These are phyloP conservation scores for Tubosaeta sp. DNA, from an alignment of 768 basidiomycete species.

Conservation along the genomic window DNA sequence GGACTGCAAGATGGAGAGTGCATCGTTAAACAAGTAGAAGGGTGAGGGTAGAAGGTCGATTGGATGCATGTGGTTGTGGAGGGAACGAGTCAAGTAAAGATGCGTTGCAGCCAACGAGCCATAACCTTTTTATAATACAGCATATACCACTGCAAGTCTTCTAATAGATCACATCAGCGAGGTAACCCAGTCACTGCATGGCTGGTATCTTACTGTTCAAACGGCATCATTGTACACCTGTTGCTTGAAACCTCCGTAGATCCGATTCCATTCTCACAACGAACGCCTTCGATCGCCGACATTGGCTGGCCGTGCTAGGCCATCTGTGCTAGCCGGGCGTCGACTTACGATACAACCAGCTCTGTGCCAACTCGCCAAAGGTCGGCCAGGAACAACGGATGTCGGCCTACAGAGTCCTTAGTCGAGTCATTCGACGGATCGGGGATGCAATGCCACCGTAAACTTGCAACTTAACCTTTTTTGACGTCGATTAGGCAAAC, in stretches of 20 bases:
- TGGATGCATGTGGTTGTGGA: slow-evolving; percentile 21
- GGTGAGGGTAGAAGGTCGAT: slow-evolving; percentile 50
- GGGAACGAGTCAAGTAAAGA: slow-evolving; percentile 6
- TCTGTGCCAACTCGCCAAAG: slow-evolving; percentile 13
- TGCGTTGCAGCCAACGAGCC: background rate
- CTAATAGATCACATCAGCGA: slow-evolving; percentile 27
- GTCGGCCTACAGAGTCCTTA: slow-evolving; percentile 2
- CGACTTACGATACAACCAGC: slow-evolving; percentile 4
- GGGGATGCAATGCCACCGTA: slow-evolving; percentile 4
- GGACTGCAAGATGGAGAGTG: slow-evolving; percentile 44
- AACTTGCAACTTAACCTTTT: slow-evolving; percentile 12
- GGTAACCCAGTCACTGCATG: slow-evolving; percentile 33
- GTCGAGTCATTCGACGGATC: slow-evolving; percentile 10
- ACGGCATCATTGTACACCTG: slow-evolving; percentile 27
- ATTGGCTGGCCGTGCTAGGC: slow-evolving; percentile 19
- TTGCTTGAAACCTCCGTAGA: slow-evolving; percentile 20
- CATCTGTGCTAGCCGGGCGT: slow-evolving; percentile 18
- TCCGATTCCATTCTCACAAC: slow-evolving; percentile 21
- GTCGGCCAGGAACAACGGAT: slow-evolving; percentile 23
- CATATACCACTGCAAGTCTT: slow-evolving; percentile 26
- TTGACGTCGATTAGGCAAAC: slow-evolving; percentile 3
- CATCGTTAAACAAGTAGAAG: slow-evolving; percentile 45
- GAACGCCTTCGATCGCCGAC: slow-evolving; percentile 17
- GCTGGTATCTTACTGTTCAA: slow-evolving; percentile 24
- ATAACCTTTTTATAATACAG: slow-evolving; percentile 29